Base-by-base conservation (phyloP, 1,139 yeast species). In the Debaryomyces fabryi region DNA sequence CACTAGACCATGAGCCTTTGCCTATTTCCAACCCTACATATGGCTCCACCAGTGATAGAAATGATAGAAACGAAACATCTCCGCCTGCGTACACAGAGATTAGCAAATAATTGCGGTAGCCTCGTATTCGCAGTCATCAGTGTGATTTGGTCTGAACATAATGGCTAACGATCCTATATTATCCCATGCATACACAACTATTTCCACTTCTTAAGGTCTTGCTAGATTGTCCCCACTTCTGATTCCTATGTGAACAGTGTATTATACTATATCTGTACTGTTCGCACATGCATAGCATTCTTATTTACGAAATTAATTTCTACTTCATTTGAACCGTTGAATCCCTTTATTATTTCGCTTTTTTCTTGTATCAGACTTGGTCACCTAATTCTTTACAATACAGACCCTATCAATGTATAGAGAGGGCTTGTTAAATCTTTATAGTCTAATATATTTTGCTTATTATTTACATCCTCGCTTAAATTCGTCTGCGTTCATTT, bases 41-140 rank as follows among this genome's bases (percentile, higher is more conserved):
- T 44, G 71, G 73, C 16, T 59, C 73, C 13, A 59, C 63, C 3
- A 53, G 43, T 42, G 50, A 35, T 35, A 18, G 43, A 12, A 9
- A 32, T 15, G 35, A 42, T 32, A 37, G 42, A 34, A 37, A 34
- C 44, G 49, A 49, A 12, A 46, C 45, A 3, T 36, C 44, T 15
- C 77, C 78, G 12, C 78, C 78, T 1, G 72, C 75, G 12, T 73
- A 73, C 53, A 49, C 73, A 3, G 77, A 69, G 49, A 35, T 68
- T 12, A 27, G 27, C 21, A 43, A 43, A 23, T 43, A 18, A 16
- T 5, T 21, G 18, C 13, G n/a, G 12, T 16, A 6, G 12, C 12
- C 3, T 32, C 6, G n/a, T 4, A 8, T 32, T 32, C 20, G 35
- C 35, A 32, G 20, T 32, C 12, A 32, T 8, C 5, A 6, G 5